Evolutionary conservation across 208 protist species (phyloP).

Genomic region (Porcisia hertigi): DNA sequence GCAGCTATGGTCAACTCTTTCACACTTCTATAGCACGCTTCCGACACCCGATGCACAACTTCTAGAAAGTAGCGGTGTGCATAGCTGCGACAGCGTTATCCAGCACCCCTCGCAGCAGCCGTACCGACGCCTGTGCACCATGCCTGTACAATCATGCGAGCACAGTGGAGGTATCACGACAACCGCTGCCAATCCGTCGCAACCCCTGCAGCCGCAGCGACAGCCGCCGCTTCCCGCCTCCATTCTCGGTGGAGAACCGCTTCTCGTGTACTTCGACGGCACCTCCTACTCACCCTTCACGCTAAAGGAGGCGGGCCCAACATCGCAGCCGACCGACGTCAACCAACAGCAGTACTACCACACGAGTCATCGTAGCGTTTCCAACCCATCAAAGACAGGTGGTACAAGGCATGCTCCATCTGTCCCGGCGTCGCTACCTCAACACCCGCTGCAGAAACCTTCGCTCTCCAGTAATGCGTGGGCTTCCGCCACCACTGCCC

Average conservation of each 20-base stretch:
- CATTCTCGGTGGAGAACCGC: background rate
- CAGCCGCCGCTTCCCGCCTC: background rate
- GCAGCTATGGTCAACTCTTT: background rate
- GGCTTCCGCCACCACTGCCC: background rate
- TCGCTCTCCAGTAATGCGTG: background rate
- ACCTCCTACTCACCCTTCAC: background rate
- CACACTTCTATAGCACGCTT: background rate
- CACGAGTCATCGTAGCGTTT: background rate
- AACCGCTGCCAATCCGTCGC: background rate
- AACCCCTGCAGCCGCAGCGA: background rate
- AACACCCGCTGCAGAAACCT: background rate
- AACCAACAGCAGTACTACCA: slow-evolving; percentile 5
- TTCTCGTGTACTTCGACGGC: background rate
- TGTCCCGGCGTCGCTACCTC: background rate
- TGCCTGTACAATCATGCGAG: background rate
- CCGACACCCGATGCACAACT: background rate
- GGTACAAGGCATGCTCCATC: background rate
- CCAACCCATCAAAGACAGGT: background rate
- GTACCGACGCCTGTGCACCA: background rate
- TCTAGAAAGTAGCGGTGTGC: background rate
- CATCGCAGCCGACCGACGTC: background rate
- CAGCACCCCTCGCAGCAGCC: background rate
- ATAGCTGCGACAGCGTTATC: background rate
- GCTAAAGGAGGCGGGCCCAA: background rate
- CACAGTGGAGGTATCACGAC: background rate